These are phyloP conservation scores for Puccinia hordei DNA, from an alignment of 1,284 basidiomycete genomes.

Conservation along the genomic window DNA sequence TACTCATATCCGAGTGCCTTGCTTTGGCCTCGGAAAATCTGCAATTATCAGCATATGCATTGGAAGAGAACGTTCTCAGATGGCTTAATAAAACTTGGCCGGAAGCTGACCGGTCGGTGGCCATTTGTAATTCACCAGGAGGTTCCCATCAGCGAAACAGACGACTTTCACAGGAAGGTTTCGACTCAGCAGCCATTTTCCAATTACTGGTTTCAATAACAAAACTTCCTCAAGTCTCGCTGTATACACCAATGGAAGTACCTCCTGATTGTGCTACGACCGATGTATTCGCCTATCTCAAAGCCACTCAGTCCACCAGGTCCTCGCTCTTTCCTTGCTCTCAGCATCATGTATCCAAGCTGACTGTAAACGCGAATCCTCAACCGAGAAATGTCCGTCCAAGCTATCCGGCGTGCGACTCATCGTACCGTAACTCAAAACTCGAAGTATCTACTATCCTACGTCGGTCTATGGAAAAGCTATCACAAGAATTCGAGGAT, in stretches of 20 bases:
- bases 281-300: constrained; percentile 20
- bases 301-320: constrained; percentile 32
- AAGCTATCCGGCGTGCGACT: neutral
- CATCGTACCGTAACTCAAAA: neutral
- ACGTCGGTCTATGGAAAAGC: constrained; percentile 18
- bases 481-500: constrained; percentile 32
- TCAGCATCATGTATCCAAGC: neutral
- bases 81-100: constrained; percentile 82
- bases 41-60: constrained; percentile 73
- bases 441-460: constrained; percentile 16
- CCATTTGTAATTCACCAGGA: constrained; percentile 13
- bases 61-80: constrained; percentile 77
- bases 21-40: constrained; percentile 73
- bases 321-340: constrained; percentile 26
- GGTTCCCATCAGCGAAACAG: constrained; percentile 17
- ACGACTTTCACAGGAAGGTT: constrained; percentile 9
- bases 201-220: constrained; percentile 23
- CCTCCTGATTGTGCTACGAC: constrained; percentile 29
- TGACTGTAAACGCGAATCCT: neutral
- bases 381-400: neutral
- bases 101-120: constrained; percentile 60
- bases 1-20: constrained; percentile 69
- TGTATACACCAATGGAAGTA: neutral
- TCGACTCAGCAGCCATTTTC: constrained; percentile 27
- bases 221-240: constrained; percentile 6